Percentiles rank a stretch among this genome's conserved stretches.
phyloP scores from a whole-genome alignment of 2,329 filamentous ascomycete genomes.

The Fusarium tupiense region DNA sequence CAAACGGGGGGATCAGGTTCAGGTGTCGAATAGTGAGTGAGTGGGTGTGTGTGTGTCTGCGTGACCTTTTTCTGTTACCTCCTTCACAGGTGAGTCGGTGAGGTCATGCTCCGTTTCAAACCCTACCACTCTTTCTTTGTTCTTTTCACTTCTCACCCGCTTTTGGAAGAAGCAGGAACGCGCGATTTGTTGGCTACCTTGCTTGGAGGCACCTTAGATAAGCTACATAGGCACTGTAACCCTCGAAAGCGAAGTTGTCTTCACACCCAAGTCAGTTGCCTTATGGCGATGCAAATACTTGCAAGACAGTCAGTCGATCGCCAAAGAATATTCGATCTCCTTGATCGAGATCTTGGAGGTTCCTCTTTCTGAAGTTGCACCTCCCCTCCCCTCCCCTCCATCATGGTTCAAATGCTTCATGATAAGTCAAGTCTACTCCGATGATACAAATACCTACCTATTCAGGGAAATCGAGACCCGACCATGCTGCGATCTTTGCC shows the following conservation, averaged over 20 bases:
- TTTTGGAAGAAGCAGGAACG: constrained; percentile 8
- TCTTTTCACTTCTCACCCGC: not conserved
- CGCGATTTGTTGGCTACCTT: constrained; percentile 17
- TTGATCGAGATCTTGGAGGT: not conserved
- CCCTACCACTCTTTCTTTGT: constrained; percentile 18
- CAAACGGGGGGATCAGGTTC: not conserved
- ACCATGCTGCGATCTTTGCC: not conserved
- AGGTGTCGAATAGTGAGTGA: not conserved
- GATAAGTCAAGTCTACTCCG: not conserved
- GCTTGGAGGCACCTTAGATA: not conserved
- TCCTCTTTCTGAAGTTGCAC: not conserved
- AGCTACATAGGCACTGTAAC: not conserved
- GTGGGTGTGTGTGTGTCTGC: not conserved
- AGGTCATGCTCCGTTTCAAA: constrained; percentile 22
- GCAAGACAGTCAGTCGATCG: not conserved
- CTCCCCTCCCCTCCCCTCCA: not conserved
- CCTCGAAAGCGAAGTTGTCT: not conserved
- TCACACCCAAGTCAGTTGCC: not conserved
- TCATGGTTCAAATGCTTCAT: not conserved
- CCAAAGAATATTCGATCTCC: not conserved
- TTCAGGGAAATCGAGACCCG: not conserved
- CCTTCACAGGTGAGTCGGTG: constrained; percentile 18
- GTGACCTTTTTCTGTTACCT: constrained; percentile 20
- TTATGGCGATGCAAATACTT: constrained; percentile 14
- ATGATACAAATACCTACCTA: not conserved